Percentiles rank a stretch among this genome's conserved stretches.
phyloP scores from a whole-genome alignment of 768 basidiomycete genomes.

The Phylloporus arenicola region DNA sequence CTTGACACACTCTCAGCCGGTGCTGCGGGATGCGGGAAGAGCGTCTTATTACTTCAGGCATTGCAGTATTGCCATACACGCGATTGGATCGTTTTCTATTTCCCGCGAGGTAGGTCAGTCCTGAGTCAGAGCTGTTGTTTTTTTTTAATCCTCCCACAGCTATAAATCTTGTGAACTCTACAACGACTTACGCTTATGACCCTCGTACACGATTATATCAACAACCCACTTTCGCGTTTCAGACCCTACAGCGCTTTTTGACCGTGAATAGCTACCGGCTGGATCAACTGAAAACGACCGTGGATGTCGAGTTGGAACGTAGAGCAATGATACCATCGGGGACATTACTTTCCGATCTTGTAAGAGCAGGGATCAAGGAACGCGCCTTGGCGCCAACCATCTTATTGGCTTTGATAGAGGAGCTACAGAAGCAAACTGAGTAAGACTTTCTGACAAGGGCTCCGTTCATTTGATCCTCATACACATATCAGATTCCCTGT shows the following conservation, averaged over 20 bases:
- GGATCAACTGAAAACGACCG: conserved; percentile 35
- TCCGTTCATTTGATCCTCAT: too few species aligned
- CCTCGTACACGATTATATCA: conserved; percentile 70
- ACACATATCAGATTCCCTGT: conserved; percentile 57
- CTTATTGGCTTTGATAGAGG: conserved; percentile 52
- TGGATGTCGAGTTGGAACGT: conserved; percentile 43
- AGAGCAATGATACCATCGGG: conserved; percentile 43
- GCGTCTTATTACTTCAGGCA: too few species aligned
- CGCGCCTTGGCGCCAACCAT: conserved; percentile 48
- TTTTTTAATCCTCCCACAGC: conserved; percentile 29
- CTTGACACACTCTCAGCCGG: conserved; percentile 48
- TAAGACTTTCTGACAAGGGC: too few species aligned
- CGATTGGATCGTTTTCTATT: too few species aligned
- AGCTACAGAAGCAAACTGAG: conserved; percentile 61
- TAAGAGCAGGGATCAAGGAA: conserved; percentile 53
- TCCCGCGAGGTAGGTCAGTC: conserved; percentile 60
- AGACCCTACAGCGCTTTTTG: conserved; percentile 57
- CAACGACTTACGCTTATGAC: conserved; percentile 69
- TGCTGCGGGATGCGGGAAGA: conserved; percentile 74
- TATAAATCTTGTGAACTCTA: conserved; percentile 64
- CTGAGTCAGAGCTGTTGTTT: not conserved
- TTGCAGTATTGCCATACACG: too few species aligned
- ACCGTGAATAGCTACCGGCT: conserved; percentile 52
- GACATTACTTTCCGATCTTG: conserved; percentile 48
- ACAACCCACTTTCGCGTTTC: conserved; percentile 61